These are phyloP conservation scores for Prunella vulgaris DNA, from an alignment of 257 asterid genomes.

Conservation along the genomic window DNA sequence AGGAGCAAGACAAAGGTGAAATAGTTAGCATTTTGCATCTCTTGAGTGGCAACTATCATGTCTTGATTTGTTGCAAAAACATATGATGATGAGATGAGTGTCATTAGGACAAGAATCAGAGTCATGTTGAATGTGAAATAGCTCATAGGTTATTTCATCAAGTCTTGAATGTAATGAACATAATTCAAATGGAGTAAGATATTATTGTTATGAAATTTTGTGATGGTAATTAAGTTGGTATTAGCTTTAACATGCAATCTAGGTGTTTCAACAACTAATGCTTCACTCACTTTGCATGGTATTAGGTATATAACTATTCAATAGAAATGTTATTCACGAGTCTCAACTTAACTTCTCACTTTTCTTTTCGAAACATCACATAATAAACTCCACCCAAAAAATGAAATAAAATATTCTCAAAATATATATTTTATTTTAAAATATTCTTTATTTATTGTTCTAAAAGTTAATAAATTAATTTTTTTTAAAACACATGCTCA, in stretches of 20 bases:
- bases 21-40: constrained; percentile 72
- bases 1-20: constrained; percentile 69
- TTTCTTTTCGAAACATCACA: too few relatives aligned
- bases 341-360: too few relatives aligned
- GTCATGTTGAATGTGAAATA: constrained; percentile 5
- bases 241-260: constrained; percentile 40
- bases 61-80: constrained; percentile 14
- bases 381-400: too few relatives aligned
- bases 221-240: constrained; percentile 1
- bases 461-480: too few relatives aligned
- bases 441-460: too few relatives aligned
- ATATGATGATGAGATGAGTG: constrained; percentile 14
- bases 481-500: too few relatives aligned
- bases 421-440: too few relatives aligned
- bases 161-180: neutral
- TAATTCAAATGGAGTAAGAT: neutral
- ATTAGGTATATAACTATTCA: too few relatives aligned
- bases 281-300: constrained; percentile 41
- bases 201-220: neutral
- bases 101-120: constrained; percentile 16
- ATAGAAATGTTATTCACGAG: too few relatives aligned
- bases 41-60: constrained; percentile 40
- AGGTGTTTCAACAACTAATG: constrained; percentile 41
- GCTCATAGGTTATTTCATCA: neutral
- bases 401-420: too few relatives aligned